Evolutionary conservation across 306 rosid species (phyloP).

Genomic region (Cucurbita maxima): DNA sequence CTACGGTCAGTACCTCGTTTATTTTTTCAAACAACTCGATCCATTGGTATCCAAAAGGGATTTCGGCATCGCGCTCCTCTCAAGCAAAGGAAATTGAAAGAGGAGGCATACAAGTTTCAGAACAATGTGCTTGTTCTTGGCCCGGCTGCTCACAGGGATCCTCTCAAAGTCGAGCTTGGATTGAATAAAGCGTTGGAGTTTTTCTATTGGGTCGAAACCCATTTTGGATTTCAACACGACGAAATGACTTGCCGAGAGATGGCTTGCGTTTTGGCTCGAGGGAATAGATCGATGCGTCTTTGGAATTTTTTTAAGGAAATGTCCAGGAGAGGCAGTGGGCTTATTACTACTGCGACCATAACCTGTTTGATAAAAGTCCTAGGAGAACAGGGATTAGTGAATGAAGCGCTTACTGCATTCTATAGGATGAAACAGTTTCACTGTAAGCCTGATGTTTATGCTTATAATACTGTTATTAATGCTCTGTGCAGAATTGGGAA

Average conservation of each 20-base stretch:
- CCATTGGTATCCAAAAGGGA: slow-evolving; percentile 43
- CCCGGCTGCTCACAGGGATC: slow-evolving; percentile 56
- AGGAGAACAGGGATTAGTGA: slow-evolving; percentile 65
- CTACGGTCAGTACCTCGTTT: slow-evolving; percentile 43
- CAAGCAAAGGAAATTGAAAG: slow-evolving; percentile 41
- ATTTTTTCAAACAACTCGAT: slow-evolving; percentile 62
- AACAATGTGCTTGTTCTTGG: slow-evolving; percentile 45
- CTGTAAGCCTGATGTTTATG: slow-evolving; percentile 55
- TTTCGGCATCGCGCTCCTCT: slow-evolving; percentile 66
- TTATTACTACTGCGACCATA: slow-evolving; percentile 43
- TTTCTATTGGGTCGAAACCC: slow-evolving; percentile 53
- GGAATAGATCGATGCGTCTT: slow-evolving; percentile 23
- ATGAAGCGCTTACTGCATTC: slow-evolving; percentile 46
- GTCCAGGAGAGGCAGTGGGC: slow-evolving; percentile 18
- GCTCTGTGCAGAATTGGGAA: slow-evolving; percentile 64
- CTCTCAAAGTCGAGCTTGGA: slow-evolving; percentile 28
- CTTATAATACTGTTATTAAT: slow-evolving; percentile 44
- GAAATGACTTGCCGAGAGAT: slow-evolving; percentile 61
- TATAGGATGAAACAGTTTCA: slow-evolving; percentile 61
- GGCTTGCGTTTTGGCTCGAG: slow-evolving; percentile 57
- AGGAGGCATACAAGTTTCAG: slow-evolving; percentile 22
- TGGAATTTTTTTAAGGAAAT: slow-evolving; percentile 59
- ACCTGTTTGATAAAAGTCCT: slow-evolving; percentile 84
- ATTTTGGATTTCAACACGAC: slow-evolving; percentile 34
- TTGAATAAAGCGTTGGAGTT: slow-evolving; percentile 53